These are phyloP conservation scores for Grammothele lineata DNA, from an alignment of 768 basidiomycete genomes.

Conservation along the genomic window DNA sequence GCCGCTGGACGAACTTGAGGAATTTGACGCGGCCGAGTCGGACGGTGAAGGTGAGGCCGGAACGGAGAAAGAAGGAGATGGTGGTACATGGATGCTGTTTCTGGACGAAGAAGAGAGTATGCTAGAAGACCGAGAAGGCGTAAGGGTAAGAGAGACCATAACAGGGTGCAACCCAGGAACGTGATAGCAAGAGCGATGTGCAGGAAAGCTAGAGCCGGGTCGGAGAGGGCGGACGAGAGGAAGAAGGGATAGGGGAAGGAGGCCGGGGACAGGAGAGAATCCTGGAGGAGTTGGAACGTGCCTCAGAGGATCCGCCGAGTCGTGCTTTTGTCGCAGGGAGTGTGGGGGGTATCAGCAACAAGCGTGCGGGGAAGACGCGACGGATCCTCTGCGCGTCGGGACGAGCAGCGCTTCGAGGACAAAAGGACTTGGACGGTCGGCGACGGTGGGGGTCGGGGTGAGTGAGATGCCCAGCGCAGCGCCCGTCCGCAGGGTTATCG, in stretches of 20 bases:
- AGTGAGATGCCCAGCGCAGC: constrained; percentile 7
- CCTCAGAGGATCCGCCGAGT: constrained; percentile 52
- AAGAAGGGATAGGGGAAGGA: constrained; percentile 19
- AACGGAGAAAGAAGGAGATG: constrained; percentile 22
- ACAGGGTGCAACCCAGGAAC: constrained; percentile 16
- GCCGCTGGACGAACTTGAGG: constrained; percentile 35
- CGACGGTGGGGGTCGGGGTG: constrained; percentile 13
- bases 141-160: constrained; percentile 23
- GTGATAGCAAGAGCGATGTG: constrained; percentile 16
- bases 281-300: constrained; percentile 14
- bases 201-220: constrained; percentile 4
- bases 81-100: constrained; percentile 21
- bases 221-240: background rate
- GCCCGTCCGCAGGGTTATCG: too few relatives aligned
- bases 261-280: constrained; percentile 18
- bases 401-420: constrained; percentile 15
- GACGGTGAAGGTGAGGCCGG: constrained; percentile 24
- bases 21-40: constrained; percentile 17
- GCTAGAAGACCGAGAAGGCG: constrained; percentile 20
- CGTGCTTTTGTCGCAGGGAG: constrained; percentile 35
- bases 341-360: constrained; percentile 38
- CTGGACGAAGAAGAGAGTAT: constrained; percentile 22
- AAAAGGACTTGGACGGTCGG: constrained; percentile 13
- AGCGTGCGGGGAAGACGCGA: constrained; percentile 41
- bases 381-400: constrained; percentile 38